Evolutionary conservation across 2,329 filamentous ascomycete species (phyloP), one percentile per base, ranked within the genome.

Genomic region (Fusarium sp.): DNA sequence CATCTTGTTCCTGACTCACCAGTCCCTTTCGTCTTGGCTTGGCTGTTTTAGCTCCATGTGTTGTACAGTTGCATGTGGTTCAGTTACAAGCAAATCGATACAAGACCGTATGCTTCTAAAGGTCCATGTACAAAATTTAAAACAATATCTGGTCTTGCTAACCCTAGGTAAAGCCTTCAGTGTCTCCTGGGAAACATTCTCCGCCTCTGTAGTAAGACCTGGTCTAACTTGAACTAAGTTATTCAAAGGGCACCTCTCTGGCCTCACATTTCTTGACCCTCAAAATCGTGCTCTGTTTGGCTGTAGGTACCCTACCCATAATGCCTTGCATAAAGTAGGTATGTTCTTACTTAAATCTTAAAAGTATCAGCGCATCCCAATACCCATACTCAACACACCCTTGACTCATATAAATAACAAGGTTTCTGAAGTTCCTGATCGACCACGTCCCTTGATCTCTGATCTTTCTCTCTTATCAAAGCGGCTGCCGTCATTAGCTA

Each of bases 401-500:
- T 32, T 54, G 25, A 44, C 38, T 38, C 49, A 60, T 57, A 47
- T 52, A 45, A 67, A 46, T 50, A 34, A n/a, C 24, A 44, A 27
- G 22, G 18, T 15, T 32, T 42, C n/a, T 29, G 11, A 47, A 61
- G 61, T 69, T 43, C 53, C 58, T 68, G 68, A 71, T 57, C 40
- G 42, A 63, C 44, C 55, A 22, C 32, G 27, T 40, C 52, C 47
- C 34, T 47, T 52, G 38, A 29, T 51, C 43, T 52, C 58, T 44
- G 50, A 20, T 24, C 50, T 25, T 24, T 38, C 50, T 52, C 43
- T n/a, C 16, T 49, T 29, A 60, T 56, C 65, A 52, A 44, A 52
- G 14, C 50, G 27, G 50, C 65, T 55, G 34, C 69, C 57, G 69
- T 72, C 69, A 72, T 72, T 70, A 75, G 63, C 71, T 78, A 79